Percentiles rank a stretch among this genome's conserved stretches.
Conservation (phyloP, 2,329 filamentous ascomycete genomes). For the Dryadomyces sulphureus region DNA sequence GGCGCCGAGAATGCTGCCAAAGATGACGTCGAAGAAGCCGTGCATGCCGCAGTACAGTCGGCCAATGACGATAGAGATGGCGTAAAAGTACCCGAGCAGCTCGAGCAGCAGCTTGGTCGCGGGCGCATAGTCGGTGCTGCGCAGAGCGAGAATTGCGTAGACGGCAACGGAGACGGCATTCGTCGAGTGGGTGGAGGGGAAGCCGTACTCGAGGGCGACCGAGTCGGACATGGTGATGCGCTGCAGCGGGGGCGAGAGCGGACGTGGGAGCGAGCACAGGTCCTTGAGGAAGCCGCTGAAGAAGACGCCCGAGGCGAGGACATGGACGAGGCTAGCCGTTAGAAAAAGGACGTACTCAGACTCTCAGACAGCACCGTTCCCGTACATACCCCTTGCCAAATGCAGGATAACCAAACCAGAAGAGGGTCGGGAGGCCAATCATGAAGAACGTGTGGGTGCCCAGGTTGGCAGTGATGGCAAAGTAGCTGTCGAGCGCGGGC, state of each 20-base stretch:
- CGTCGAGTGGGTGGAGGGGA: conserved; percentile 91
- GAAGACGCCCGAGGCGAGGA: conserved; percentile 66
- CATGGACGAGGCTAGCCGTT: conserved; percentile 46
- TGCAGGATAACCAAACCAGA: conserved; percentile 84
- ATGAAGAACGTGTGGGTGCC: conserved; percentile 99
- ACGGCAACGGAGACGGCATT: conserved; percentile 91
- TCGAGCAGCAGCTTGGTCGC: conserved; percentile 50
- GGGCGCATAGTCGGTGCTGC: conserved; percentile 45
- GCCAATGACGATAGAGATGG: conserved; percentile 75
- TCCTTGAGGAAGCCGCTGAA: conserved; percentile 92
- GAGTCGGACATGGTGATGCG: conserved; percentile 97
- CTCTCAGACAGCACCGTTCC: not conserved
- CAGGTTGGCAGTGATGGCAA: conserved; percentile 89
- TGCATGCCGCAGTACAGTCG: conserved; percentile 98
- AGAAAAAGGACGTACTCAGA: not conserved
- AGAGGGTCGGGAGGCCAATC: conserved; percentile 83
- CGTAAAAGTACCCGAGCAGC: conserved; percentile 65
- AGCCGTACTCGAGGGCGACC: conserved; percentile 89
- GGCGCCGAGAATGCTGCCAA: conserved; percentile 66
- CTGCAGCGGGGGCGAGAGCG: conserved; percentile 78
- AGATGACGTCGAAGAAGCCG: conserved; percentile 79
- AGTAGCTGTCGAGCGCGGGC: conserved; percentile 84
- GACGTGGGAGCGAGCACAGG: conserved; percentile 78
- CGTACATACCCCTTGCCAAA: conserved; percentile 69
- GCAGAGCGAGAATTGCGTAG: conserved; percentile 56